A percentile compares a stretch with the other conserved stretches of the same genome.
Evolutionary conservation across 2,329 filamentous ascomycete species (phyloP).

Genomic region (Aureobasidium sp.): DNA sequence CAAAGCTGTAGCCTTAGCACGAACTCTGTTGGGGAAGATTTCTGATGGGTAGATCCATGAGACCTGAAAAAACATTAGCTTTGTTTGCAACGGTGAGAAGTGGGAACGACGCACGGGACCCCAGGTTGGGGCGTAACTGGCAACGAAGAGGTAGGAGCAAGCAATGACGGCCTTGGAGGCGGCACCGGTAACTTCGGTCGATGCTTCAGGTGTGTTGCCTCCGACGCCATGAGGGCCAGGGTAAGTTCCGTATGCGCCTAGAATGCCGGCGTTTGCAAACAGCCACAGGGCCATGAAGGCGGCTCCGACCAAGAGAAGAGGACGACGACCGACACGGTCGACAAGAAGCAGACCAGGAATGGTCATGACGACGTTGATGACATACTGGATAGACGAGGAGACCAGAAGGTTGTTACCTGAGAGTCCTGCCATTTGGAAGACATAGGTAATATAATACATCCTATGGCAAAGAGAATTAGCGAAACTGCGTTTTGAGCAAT

Average conservation of each 20-base stretch:
- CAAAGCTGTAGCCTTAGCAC: slow-evolving; percentile 57
- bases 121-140: slow-evolving; percentile 60
- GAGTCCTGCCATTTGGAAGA: slow-evolving; percentile 66
- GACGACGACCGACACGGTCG: slow-evolving; percentile 68
- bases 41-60: slow-evolving; percentile 49
- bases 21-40: slow-evolving; percentile 55
- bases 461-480: too few relatives aligned
- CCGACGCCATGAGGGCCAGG: slow-evolving; percentile 32
- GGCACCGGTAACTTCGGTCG: slow-evolving; percentile 33
- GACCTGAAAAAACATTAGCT: slow-evolving; percentile 25
- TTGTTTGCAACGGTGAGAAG: background rate
- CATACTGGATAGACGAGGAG: slow-evolving; percentile 63
- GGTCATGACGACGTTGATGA: slow-evolving; percentile 77
- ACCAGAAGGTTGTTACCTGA: slow-evolving; percentile 49
- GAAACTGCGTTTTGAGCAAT: too few relatives aligned
- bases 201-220: slow-evolving; percentile 35
- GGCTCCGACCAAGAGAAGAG: slow-evolving; percentile 58
- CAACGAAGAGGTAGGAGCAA: slow-evolving; percentile 67
- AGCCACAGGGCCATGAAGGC: slow-evolving; percentile 57
- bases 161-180: slow-evolving; percentile 51
- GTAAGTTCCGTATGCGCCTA: slow-evolving; percentile 51
- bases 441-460: slow-evolving; percentile 42
- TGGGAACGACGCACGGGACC: slow-evolving; percentile 35
- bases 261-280: slow-evolving; percentile 56
- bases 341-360: slow-evolving; percentile 53